A percentile compares a stretch with the other conserved stretches of the same genome.
Conservation (phyloP, 768 basidiomycete species). For the Tricholoma saponaceum region DNA sequence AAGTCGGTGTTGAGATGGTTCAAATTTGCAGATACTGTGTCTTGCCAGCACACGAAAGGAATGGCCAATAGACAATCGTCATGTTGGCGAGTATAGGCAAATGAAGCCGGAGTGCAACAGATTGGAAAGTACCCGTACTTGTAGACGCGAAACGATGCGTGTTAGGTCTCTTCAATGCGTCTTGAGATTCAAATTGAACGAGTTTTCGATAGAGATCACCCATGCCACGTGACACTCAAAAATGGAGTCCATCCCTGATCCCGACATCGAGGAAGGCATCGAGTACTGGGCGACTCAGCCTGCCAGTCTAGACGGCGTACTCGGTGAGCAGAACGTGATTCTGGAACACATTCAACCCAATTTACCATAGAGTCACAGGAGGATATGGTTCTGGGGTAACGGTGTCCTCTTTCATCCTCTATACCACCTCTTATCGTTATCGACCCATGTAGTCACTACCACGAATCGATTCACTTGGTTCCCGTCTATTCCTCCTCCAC, state of each 20-base stretch:
- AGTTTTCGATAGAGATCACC: neutral
- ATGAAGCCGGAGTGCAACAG: too few relatives aligned
- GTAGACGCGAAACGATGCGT: too few relatives aligned
- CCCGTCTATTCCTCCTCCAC: constrained; percentile 81
- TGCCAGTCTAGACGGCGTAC: constrained; percentile 82
- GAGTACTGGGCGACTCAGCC: constrained; percentile 84
- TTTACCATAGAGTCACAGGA: constrained; percentile 16
- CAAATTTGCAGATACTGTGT: too few relatives aligned
- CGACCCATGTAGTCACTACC: constrained; percentile 66
- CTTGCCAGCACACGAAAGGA: too few relatives aligned
- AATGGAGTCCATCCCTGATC: constrained; percentile 27
- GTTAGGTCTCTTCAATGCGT: too few relatives aligned
- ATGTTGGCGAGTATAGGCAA: too few relatives aligned
- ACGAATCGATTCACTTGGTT: constrained; percentile 85
- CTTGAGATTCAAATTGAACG: too few relatives aligned
- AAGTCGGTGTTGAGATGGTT: too few relatives aligned
- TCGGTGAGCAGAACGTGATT: constrained; percentile 41
- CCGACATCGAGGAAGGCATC: constrained; percentile 73
- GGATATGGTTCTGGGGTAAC: constrained; percentile 50
- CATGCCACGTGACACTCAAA: constrained; percentile 6
- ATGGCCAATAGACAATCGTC: too few relatives aligned
- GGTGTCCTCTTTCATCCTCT: constrained; percentile 16
- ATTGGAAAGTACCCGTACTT: too few relatives aligned
- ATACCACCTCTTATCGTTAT: constrained; percentile 11
- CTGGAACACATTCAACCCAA: constrained; percentile 10